Evolutionary conservation across 78 protist species (phyloP), one percentile per base, ranked within the genome.

Genomic region (Capsaspora owczarzaki): DNA sequence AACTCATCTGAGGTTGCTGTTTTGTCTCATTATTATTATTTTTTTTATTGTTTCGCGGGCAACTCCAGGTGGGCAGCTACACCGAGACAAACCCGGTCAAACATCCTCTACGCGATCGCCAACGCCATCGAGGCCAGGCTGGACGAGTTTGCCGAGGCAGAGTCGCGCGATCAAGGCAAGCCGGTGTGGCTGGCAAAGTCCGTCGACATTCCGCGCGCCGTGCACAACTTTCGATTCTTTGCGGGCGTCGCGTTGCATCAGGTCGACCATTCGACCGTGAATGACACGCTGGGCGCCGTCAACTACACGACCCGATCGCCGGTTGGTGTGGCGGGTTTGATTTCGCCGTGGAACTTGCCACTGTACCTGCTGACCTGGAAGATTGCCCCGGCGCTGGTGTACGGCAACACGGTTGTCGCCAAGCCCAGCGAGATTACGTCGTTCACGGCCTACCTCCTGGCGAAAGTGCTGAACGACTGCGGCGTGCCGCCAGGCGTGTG

Each of bases 301-400:
- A 81, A 89, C 80, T 88, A 82, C 78, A 87, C 91, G 31, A 1
- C 43, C 20, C 70, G 90, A 41, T 12, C 12, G 20, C 97, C 96
- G 20, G 47, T 93, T 35, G 97, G 97, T 8, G 93, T 93, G 16
- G 68, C 61, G 14, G 97, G 89, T 29, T 69, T 91, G 27, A 85
- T 93, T 44, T 71, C 93, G n/a, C 96, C 97, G n/a, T 94, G 97
- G 97, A 94, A 93, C 81, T 74, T 92, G 14, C 97, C 97, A 23
- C 47, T 94, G 71, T 89, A 92, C n/a, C 84, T 94, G 49, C 69
- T 89, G 51, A 84, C 94, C 22, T 94, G 95, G 95, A 94, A 94
- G 76, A 84, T 91, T 33, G 97, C 97, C 33, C 97, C 97, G 29
- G 95, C 95, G 12, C 42, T 60, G 51, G 31, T 19, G 8, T 23